Percentiles rank a stretch among this genome's conserved stretches.
Conservation (phyloP, 345 rosid species). For the Microcos paniculata region DNA sequence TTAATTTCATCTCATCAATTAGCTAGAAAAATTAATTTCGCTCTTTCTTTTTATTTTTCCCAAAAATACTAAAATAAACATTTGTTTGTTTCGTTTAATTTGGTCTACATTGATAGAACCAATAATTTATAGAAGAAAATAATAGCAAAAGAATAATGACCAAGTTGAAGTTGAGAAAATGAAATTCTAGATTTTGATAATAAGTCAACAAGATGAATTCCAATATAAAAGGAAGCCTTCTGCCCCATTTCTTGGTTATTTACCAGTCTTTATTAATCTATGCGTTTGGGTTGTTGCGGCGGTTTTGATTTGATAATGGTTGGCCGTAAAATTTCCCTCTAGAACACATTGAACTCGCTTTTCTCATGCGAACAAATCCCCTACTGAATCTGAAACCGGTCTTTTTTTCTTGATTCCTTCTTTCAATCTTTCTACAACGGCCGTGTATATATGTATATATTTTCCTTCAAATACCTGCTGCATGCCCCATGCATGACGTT, state of each 20-base stretch:
- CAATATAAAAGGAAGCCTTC: neutral
- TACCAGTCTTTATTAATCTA: neutral
- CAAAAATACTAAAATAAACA: no score
- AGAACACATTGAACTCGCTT: no score
- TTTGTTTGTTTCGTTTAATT: no score
- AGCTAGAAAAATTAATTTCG: no score
- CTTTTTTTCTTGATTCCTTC: neutral
- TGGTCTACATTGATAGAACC: no score
- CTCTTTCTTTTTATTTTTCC: no score
- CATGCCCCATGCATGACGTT: conserved; percentile 12
- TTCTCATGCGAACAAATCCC: no score
- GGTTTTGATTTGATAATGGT: neutral
- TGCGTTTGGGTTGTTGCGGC: neutral
- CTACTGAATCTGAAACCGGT: neutral
- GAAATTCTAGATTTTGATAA: neutral
- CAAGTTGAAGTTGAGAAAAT: neutral
- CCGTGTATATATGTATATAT: no score
- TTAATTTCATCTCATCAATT: no score
- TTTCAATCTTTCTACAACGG: neutral
- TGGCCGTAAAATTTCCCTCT: neutral
- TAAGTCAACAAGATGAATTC: neutral
- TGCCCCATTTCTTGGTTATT: neutral
- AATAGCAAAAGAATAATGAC: neutral
- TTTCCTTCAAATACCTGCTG: neutral
- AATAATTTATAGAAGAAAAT: no score